These are phyloP conservation scores for Xanthoparmelia taractica DNA, from an alignment of 495 filamentous ascomycete genomes.

Conservation along the genomic window DNA sequence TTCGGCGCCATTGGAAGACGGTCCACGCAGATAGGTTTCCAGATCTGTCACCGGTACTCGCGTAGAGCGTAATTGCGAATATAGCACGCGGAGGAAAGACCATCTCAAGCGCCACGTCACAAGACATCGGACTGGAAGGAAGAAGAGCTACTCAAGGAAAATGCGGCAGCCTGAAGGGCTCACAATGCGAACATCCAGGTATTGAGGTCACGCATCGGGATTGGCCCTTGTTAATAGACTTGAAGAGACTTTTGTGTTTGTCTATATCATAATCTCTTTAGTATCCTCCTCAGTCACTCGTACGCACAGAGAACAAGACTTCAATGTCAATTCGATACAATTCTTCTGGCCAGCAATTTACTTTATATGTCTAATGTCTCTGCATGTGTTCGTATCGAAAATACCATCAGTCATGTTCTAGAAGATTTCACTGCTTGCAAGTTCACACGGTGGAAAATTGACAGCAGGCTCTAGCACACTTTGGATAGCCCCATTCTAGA, in stretches of 20 bases:
- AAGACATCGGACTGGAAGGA: neutral
- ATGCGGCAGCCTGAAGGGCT: no score
- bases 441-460: neutral
- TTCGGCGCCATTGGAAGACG: neutral
- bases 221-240: no score
- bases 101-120: neutral
- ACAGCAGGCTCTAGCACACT: conserved; percentile 32
- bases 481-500: conserved; percentile 76
- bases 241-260: no score
- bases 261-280: no score
- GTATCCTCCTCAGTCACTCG: neutral
- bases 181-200: no score
- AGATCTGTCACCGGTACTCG: neutral
- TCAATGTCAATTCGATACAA: neutral
- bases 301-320: neutral
- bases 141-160: neutral
- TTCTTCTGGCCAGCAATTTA: conserved; percentile 58
- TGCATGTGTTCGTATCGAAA: conserved; percentile 66
- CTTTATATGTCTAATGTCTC: conserved; percentile 79
- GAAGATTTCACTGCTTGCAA: conserved; percentile 58
- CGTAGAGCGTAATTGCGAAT: neutral
- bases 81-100: neutral
- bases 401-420: conserved; percentile 91
- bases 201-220: no score
- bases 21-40: neutral